Base-by-base conservation (phyloP, 768 basidiomycete genomes). In the Paxillus ammoniavirescens region DNA sequence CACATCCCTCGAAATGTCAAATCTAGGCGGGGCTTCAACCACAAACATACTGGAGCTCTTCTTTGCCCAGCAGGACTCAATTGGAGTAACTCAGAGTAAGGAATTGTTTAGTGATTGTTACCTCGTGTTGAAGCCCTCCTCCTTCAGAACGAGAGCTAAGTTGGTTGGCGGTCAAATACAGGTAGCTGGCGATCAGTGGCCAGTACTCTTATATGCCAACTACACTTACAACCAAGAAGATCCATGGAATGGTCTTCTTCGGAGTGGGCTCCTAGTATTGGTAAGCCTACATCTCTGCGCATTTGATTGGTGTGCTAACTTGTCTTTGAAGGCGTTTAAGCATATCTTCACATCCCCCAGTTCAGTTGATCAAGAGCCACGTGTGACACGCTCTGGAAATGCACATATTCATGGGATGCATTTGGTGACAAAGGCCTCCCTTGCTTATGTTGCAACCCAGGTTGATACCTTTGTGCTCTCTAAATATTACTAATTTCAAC, bases 191-290 rank as follows among this genome's bases (percentile, higher is more conserved):
- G 55, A 57, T 52, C 58, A 63, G n/a, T 60, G 55, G 59, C 30
- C 2, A 35, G 53, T n/a, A n/a, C n/a, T n/a, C n/a, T n/a, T n/a
- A n/a, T n/a, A n/a, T n/a, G n/a, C n/a, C n/a, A n/a, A n/a, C n/a
- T 51, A 63, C 46, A 49, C 23, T 13, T 63, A 44, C 28, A 42
- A 63, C 35, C 38, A 47, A 5, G 50, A 57, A n/a, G 55, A 64
- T 36, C 52, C 50, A 23, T 63, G n/a, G n/a, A n/a, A n/a, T n/a
- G n/a, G n/a, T n/a, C n/a, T n/a, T n/a, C n/a, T n/a, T n/a, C n/a
- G n/a, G 62, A 47, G 43, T 14, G 60, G 62, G 54, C 58, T 67
- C 7, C 58, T 68, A n/a, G 61, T 21, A 61, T 61, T 49, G 5
- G 30, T 1, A 30, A 30, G n/a, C 65, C 2, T 61, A 67, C 3